A percentile compares a stretch with the other conserved stretches of the same genome.
phyloP scores from a whole-genome alignment of 306 rosid species.

The Hylodesmum podocarpum region DNA sequence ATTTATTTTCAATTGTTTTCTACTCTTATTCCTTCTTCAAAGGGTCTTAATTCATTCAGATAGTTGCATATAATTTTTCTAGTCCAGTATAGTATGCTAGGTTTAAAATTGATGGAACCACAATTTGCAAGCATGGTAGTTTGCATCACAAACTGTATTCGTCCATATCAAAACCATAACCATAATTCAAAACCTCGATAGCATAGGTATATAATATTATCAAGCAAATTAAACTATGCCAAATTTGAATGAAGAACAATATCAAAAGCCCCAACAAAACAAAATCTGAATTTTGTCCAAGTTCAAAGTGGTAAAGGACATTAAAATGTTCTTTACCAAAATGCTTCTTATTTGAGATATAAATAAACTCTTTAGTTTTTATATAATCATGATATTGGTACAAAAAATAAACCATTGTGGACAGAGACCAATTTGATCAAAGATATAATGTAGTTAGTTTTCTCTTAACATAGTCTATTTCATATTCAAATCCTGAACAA shows the following conservation, averaged over 20 bases:
- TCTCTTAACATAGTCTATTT: no score
- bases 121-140: neutral
- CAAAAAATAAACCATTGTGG: no score
- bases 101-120: neutral
- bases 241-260: no score
- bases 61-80: neutral
- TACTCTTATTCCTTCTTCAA: neutral
- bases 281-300: neutral
- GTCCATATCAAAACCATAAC: neutral
- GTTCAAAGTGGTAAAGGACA: neutral
- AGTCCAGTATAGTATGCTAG: neutral
- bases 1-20: neutral
- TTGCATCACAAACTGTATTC: neutral
- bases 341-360: neutral
- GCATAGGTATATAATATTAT: neutral
- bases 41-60: neutral
- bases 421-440: no score
- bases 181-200: neutral
- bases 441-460: no score
- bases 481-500: no score
- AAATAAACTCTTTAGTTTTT: neutral
- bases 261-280: no score
- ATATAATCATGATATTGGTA: no score
- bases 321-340: neutral
- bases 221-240: neutral